These are phyloP conservation scores for Apiotrichum mycotoxinovorans DNA, from an alignment of 1,284 basidiomycete species.

Conservation along the genomic window DNA sequence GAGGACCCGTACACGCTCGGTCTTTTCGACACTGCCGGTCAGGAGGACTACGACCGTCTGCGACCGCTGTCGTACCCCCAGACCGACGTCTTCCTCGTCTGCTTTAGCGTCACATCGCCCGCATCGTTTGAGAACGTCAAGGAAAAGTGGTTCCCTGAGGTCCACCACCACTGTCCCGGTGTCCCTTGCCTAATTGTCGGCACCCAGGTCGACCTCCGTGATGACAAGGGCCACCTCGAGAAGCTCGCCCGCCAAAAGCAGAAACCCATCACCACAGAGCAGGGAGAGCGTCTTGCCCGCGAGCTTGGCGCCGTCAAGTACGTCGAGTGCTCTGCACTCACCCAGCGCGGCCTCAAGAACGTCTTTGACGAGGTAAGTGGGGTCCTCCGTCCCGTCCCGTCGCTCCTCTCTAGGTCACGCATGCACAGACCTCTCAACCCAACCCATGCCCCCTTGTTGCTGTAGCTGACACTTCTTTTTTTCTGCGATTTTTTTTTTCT, in stretches of 20 bases:
- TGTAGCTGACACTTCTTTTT: not conserved
- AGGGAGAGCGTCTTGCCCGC: constrained; percentile 88
- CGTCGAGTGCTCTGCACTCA: constrained; percentile 97
- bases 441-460: no score
- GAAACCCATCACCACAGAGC: constrained; percentile 79
- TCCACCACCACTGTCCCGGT: constrained; percentile 99
- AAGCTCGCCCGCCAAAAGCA: constrained; percentile 96
- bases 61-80: constrained; percentile 98
- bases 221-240: constrained; percentile 87
- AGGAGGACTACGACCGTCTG: constrained; percentile 99
- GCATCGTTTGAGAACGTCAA: constrained; percentile 99
- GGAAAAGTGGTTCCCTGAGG: constrained; percentile 99
- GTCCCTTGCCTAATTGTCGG: constrained; percentile 98
- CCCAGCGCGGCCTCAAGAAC: constrained; percentile 99
- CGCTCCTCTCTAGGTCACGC: no score
- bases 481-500: no score
- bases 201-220: constrained; percentile 95
- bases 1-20: constrained; percentile 99
- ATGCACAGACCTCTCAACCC: not conserved
- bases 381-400: not conserved
- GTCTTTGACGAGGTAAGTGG: constrained; percentile 93
- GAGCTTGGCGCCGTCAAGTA: constrained; percentile 98
- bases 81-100: constrained; percentile 99
- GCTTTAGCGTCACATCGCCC: constrained; percentile 97
- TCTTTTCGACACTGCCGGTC: constrained; percentile 97